phyloP scores from a whole-genome alignment of 148 eudicot genomes.

The Fagopyrum esculentum region DNA sequence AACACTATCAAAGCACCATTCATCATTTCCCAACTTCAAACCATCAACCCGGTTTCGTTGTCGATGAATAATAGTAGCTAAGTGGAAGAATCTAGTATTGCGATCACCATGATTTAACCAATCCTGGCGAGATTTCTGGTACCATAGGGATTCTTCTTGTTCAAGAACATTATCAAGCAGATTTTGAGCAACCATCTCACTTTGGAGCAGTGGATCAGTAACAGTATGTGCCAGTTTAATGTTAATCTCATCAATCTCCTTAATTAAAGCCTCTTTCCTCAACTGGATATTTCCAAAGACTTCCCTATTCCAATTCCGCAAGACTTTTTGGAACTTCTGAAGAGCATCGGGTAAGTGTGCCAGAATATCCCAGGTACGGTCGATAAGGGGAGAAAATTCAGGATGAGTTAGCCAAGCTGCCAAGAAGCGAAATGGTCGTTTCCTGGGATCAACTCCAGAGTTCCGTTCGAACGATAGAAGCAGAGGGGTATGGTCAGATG shows the following conservation, averaged over 20 bases:
- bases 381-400: background rate
- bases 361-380: background rate
- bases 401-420: background rate
- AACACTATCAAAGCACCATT: background rate
- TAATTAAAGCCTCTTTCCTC: background rate
- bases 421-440: background rate
- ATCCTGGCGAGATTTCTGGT: too few species aligned
- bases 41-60: background rate
- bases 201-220: background rate
- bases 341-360: background rate
- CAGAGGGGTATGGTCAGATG: too few species aligned
- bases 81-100: background rate
- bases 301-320: background rate
- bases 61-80: background rate
- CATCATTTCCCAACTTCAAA: background rate
- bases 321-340: background rate
- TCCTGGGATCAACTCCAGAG: too few species aligned
- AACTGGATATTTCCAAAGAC: background rate
- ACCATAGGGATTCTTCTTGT: background rate
- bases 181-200: background rate
- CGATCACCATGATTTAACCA: background rate
- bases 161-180: background rate
- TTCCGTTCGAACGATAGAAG: too few species aligned
- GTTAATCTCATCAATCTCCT: too few species aligned
- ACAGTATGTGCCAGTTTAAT: background rate